Evolutionary conservation across 83 land plant genomes (phyloP).

Genomic region (Picea engelmannii): DNA sequence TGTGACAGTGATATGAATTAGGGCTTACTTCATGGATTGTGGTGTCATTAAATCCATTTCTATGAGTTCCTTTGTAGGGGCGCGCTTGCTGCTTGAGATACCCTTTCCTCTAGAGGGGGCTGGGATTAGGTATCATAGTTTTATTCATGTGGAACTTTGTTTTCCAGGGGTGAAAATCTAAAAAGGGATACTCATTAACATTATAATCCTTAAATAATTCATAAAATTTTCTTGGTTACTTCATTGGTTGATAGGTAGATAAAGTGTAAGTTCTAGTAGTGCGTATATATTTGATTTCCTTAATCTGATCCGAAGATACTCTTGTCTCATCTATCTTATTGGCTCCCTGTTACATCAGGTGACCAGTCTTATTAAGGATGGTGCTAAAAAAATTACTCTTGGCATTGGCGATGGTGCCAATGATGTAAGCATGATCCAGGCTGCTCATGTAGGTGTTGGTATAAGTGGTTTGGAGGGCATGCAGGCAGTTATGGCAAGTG

Average conservation of each 20-base stretch:
- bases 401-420: constrained; percentile 99
- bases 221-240: not conserved
- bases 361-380: constrained; percentile 91
- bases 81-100: no score
- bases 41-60: no score
- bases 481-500: constrained; percentile 99
- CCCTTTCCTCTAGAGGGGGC: no score
- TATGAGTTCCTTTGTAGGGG: no score
- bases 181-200: not conserved
- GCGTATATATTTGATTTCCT: not conserved
- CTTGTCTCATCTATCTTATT: not conserved
- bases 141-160: not conserved
- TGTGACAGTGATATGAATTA: no score
- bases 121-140: not conserved
- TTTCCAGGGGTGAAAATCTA: not conserved
- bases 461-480: constrained; percentile 99
- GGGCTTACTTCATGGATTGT: no score
- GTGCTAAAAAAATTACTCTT: constrained; percentile 90
- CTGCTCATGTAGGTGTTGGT: constrained; percentile 99
- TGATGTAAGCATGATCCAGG: constrained; percentile 99
- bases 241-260: not conserved
- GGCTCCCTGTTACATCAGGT: constrained; percentile 51
- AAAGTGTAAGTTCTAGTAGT: not conserved
- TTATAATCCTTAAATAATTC: not conserved
- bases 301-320: not conserved